Conservation (phyloP, 208 protist species). For the Trypanosoma melophagium region DNA sequence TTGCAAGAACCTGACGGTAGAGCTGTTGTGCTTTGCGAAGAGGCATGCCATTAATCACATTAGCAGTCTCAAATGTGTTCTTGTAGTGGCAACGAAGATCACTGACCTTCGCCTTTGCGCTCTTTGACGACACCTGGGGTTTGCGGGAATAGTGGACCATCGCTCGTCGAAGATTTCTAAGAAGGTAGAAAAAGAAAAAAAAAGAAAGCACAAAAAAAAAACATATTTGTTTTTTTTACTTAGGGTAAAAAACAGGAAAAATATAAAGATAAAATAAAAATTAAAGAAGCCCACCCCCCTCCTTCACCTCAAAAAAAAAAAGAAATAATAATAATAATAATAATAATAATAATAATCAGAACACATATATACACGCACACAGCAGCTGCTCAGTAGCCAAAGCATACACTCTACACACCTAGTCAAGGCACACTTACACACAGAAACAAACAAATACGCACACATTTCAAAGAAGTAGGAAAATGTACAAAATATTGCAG, state of each 20-base stretch:
- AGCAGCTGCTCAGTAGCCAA: too few relatives aligned
- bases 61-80: conserved; percentile 94
- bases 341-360: background rate
- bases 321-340: too few relatives aligned
- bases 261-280: background rate
- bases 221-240: too few relatives aligned
- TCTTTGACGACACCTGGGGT: conserved; percentile 89
- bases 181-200: conserved; percentile 20
- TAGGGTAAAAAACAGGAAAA: background rate
- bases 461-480: background rate
- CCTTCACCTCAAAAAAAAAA: too few relatives aligned
- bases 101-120: conserved; percentile 84
- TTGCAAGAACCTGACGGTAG: conserved; percentile 92
- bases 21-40: conserved; percentile 89
- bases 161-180: conserved; percentile 17
- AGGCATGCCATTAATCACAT: conserved; percentile 85
- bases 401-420: too few relatives aligned
- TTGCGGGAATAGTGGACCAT: conserved; percentile 92
- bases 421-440: conserved; percentile 15
- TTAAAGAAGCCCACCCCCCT: too few relatives aligned
- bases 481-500: background rate
- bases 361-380: too few relatives aligned
- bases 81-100: conserved; percentile 94
- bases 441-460: conserved; percentile 6
- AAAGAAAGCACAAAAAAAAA: too few relatives aligned